phyloP scores from a whole-genome alignment of 2,329 filamentous ascomycete genomes.

The Xylogone sp. region DNA sequence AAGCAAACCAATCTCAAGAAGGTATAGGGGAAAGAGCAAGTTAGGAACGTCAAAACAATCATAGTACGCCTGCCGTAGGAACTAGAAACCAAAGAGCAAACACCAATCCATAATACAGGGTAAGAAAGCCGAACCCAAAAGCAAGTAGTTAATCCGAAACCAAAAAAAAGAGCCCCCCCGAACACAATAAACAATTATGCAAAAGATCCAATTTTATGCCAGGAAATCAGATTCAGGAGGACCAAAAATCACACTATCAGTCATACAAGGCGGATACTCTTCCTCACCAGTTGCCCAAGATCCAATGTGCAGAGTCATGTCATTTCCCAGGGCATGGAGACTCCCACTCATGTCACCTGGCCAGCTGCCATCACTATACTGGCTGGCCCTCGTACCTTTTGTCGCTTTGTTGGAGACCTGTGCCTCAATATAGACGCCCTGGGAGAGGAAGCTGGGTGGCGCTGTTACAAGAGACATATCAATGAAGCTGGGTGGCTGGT shows the following conservation, averaged over 20 bases:
- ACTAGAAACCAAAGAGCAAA: no score
- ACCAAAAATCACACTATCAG: neutral
- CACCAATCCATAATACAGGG: no score
- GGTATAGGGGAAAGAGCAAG: no score
- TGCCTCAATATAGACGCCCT: slow-evolving; percentile 8
- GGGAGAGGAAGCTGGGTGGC: slow-evolving; percentile 4
- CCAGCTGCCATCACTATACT: slow-evolving; percentile 11
- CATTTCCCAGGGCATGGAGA: slow-evolving; percentile 8
- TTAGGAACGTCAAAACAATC: no score
- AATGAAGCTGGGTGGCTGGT: slow-evolving; percentile 1
- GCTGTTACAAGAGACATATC: neutral
- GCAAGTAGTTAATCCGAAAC: no score
- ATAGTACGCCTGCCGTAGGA: no score
- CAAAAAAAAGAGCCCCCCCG: no score
- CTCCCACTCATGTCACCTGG: slow-evolving; percentile 8
- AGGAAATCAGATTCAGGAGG: neutral
- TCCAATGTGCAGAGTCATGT: slow-evolving; percentile 10
- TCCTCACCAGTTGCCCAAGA: slow-evolving; percentile 11
- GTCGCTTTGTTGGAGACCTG: slow-evolving; percentile 4
- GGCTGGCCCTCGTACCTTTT: slow-evolving; percentile 14
- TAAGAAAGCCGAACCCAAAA: no score
- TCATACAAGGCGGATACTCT: neutral
- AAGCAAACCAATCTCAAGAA: no score
- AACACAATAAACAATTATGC: no score
- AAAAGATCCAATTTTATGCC: neutral